Percentiles rank a stretch among this genome's conserved stretches.
Conservation (phyloP, 2,329 filamentous ascomycete genomes). For the Ascochyta pisi region DNA sequence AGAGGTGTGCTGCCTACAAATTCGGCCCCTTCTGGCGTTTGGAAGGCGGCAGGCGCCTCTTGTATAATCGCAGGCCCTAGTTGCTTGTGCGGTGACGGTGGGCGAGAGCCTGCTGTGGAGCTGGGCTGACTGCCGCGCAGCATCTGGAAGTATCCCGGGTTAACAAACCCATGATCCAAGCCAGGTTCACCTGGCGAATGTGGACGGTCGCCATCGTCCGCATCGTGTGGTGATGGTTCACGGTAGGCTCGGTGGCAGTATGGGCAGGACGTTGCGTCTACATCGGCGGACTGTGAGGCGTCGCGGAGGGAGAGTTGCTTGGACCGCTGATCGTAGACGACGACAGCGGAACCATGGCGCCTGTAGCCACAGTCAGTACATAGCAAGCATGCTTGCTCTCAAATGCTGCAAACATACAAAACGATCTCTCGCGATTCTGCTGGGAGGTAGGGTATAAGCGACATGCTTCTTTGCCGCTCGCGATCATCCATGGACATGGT, state of each 20-base stretch:
- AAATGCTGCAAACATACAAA: slow-evolving; percentile 63
- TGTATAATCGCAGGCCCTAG: slow-evolving; percentile 41
- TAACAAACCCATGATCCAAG: slow-evolving; percentile 73
- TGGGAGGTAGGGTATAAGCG: slow-evolving; percentile 77
- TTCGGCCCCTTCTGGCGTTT: slow-evolving; percentile 58
- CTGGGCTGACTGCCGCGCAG: slow-evolving; percentile 68
- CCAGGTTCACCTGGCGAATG: slow-evolving; percentile 40
- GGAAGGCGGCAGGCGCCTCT: slow-evolving; percentile 32
- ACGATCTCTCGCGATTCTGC: slow-evolving; percentile 79
- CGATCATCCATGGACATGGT: slow-evolving; percentile 37
- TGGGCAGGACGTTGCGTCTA: slow-evolving; percentile 78
- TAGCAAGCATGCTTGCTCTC: background rate
- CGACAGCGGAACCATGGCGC: slow-evolving; percentile 89
- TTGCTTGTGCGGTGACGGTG: slow-evolving; percentile 59
- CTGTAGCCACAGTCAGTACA: slow-evolving; percentile 56
- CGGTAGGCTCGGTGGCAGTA: slow-evolving; percentile 80
- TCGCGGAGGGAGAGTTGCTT: slow-evolving; percentile 83
- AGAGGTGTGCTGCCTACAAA: slow-evolving; percentile 56
- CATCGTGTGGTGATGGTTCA: slow-evolving; percentile 50
- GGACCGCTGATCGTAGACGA: slow-evolving; percentile 86
- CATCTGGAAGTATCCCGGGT: slow-evolving; percentile 95
- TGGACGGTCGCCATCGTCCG: slow-evolving; percentile 43
- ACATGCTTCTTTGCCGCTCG: slow-evolving; percentile 58
- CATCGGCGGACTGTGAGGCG: slow-evolving; percentile 57
- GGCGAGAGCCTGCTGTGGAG: slow-evolving; percentile 56